Evolutionary conservation across 2,329 filamentous ascomycete species (phyloP), one percentile per base, ranked within the genome.

Genomic region (Aspergillus thermomutatus): DNA sequence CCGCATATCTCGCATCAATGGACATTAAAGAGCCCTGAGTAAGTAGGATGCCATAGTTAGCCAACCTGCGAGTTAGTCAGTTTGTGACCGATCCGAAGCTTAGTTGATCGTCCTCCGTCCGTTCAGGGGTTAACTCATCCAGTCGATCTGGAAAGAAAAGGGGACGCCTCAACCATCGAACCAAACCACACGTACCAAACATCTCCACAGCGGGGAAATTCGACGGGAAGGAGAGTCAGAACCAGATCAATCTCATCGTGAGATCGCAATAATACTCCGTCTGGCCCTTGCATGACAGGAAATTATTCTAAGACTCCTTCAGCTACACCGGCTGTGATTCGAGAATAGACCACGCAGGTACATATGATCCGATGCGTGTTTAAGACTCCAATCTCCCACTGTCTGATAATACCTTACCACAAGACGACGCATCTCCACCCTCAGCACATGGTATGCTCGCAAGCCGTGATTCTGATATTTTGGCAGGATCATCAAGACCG

Each of bases 131-230:
- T 56, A 56, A 46, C 21, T 23, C 3, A 21, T 1, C 1, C 10
- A 21, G 19, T 19, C n/a, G 40, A 43, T 21, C 40, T 43, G 7
- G 19, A 46, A 19, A 60, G 60, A 62, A 67, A 65, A 66, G 56
- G 59, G 64, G 53, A 48, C 9, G 40, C 25, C 50, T 43, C 26
- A 46, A 52, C 28, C 25, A 43, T 43, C 4, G 11, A 14, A 31
- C 28, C 37, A 28, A 50, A 50, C 49, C 49, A 40, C 49, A 50
- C 49, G 27, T 50, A 50, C 49, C 49, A 37, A 26, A 14, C 55
- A 63, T 65, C 61, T 66, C 64, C 65, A 66, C 64, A 65, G 64
- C 63, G 64, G 65, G 63, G 65, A 55, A 57, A 59, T 63, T 65
- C 60, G 57, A 51, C 62, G 64, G 65, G 64, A 37, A 37, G 14